phyloP scores from a whole-genome alignment of 495 filamentous ascomycete species.

The Glarea lozoyensis region DNA sequence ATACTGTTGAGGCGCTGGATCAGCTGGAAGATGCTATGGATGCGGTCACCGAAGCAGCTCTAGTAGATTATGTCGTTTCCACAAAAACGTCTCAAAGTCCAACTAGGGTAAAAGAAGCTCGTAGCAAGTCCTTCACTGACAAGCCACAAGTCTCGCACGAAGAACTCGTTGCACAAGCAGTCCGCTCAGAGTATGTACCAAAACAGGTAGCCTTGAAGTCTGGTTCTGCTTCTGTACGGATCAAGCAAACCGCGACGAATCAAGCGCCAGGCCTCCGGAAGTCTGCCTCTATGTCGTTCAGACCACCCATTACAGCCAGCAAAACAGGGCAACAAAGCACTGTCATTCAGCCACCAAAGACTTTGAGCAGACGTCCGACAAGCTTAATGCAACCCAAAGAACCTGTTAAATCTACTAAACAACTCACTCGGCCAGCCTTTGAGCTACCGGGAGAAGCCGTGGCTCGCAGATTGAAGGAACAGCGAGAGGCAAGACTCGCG shows the following conservation, averaged over 20 bases:
- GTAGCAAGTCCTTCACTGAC: not conserved
- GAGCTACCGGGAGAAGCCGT: constrained; percentile 65
- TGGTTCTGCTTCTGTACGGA: constrained; percentile 6
- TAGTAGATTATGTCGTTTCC: constrained; percentile 23
- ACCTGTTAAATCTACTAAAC: constrained; percentile 47
- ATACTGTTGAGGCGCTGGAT: constrained; percentile 61
- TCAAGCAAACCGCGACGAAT: constrained; percentile 12
- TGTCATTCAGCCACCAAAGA: constrained; percentile 14
- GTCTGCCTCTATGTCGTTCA: constrained; percentile 13
- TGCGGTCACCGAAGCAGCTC: constrained; percentile 12
- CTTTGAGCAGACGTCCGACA: constrained; percentile 24
- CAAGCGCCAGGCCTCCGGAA: constrained; percentile 8
- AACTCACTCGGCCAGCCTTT: constrained; percentile 56
- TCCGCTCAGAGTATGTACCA: not conserved
- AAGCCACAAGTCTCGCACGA: not conserved
- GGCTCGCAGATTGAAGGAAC: constrained; percentile 49
- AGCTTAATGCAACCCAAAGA: constrained; percentile 38
- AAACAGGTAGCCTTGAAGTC: constrained; percentile 3
- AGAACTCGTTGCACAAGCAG: not conserved
- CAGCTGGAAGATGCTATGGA: constrained; percentile 50
- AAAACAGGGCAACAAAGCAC: constrained; percentile 12
- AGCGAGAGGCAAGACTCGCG: constrained; percentile 38
- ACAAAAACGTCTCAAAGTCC: constrained; percentile 18
- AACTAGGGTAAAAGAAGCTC: not conserved
- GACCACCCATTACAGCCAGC: not conserved